Percentiles rank a stretch among this genome's conserved stretches.
These are phyloP conservation scores for Dissophora globulifera DNA, from an alignment of 192 early-diverging fungal genomes.

Conservation along the genomic window DNA sequence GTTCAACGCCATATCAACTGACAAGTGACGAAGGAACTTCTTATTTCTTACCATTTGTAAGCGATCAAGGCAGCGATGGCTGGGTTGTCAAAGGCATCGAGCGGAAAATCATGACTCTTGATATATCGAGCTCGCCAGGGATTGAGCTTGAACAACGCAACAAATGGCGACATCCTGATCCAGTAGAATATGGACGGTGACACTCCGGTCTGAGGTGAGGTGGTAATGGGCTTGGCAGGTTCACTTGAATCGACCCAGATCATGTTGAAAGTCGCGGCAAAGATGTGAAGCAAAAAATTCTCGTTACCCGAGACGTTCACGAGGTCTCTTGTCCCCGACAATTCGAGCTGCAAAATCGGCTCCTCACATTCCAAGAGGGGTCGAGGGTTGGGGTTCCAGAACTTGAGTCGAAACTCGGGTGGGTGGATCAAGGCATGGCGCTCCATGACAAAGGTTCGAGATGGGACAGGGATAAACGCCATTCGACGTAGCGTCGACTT, in stretches of 20 bases:
- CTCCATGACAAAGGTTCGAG: background rate
- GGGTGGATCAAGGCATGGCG: background rate
- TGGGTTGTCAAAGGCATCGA: slow-evolving; percentile 11
- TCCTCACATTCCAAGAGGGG: background rate
- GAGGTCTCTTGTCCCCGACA: too few species aligned
- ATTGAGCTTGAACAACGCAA: background rate
- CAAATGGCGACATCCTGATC: background rate
- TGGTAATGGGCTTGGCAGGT: background rate
- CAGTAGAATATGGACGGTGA: background rate
- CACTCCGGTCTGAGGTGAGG: background rate
- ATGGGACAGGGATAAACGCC: background rate
- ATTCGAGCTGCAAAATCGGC: background rate
- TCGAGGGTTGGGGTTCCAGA: background rate
- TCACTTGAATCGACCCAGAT: background rate
- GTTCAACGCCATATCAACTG: too few species aligned
- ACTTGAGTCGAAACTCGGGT: background rate
- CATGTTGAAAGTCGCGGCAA: background rate
- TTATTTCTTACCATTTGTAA: slow-evolving; percentile 28
- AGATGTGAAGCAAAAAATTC: background rate
- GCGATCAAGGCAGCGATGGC: slow-evolving; percentile 12
- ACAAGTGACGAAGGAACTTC: background rate
- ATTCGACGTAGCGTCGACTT: background rate
- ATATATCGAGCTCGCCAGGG: background rate
- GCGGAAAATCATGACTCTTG: background rate
- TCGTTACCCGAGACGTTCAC: background rate